Base-by-base conservation (phyloP, 805 yeast genomes). In the Yarrowia divulgata region DNA sequence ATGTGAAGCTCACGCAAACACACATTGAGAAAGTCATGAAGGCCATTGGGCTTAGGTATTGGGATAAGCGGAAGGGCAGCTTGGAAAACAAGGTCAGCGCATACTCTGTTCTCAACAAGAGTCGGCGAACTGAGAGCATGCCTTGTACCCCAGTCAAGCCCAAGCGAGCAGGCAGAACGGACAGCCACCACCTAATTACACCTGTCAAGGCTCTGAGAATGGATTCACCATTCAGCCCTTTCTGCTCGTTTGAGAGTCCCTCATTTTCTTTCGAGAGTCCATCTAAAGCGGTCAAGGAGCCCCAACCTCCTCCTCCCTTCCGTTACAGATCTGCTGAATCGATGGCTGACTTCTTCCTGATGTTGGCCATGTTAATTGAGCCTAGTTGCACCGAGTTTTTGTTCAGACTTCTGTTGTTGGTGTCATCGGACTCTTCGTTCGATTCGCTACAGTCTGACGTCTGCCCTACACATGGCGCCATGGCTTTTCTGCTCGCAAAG, bases 61-160 rank as follows among this genome's bases (percentile, higher is more conserved):
- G 64, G 64, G 64, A 57, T 13, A 29, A 29, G n/a, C 40, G 39
- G 14, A 57, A 57, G 40, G 64, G 64, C 2, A 42, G 49, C n/a
- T 29, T 18, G 6, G 18, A 5, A 29, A 42, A 57, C 49, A 57
- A 42, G 39, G 39, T 40, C 14, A 57, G 64, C 42, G 64, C 64
- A 1, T 57, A 57, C 40, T 57, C 64, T 12, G 49, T 42, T 9
- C 49, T 57, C 23, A 57, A 57, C 49, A 57, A 19, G 64, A 42
- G 14, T 2, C 16, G 29, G 8, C 49, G 49, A 42, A 29, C 64
- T 16, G 49, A 32, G 7, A 39, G 45, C 34, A 54, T 23, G 34
- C 60, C 60, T 3, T 37, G 19, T 14, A 54, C 60, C 8, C 60
- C 60, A 1, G 42, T 35, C 57, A 52, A 34, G 57, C 8, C 42